Percentiles rank a stretch among this genome's conserved stretches.
These are phyloP conservation scores for Wickerhamiella sergipiensis DNA, from an alignment of 805 yeast genomes.

Conservation along the genomic window DNA sequence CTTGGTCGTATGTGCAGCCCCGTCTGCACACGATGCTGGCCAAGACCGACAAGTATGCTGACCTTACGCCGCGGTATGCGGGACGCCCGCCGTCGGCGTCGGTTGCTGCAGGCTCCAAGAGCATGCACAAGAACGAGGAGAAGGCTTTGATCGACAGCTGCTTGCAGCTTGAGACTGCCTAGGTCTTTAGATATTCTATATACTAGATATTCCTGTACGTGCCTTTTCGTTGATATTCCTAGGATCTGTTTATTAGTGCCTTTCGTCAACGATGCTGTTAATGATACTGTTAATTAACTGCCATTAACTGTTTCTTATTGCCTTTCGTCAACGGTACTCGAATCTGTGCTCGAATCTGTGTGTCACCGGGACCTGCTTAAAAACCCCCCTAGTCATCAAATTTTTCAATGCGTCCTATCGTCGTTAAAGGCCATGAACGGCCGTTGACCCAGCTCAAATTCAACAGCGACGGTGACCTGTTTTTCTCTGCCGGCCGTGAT, in stretches of 20 bases:
- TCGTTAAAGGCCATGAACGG: constrained; percentile 85
- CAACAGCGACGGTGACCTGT: constrained; percentile 88
- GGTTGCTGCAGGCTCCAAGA: constrained; percentile 94
- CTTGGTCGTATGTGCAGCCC: constrained; percentile 68
- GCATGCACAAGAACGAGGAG: constrained; percentile 80
- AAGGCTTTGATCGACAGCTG: constrained; percentile 72
- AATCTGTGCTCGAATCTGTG: too few species aligned
- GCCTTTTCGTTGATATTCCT: too few species aligned
- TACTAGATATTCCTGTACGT: too few species aligned
- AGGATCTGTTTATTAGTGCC: too few species aligned
- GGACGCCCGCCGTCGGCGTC: constrained; percentile 98
- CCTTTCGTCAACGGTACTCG: too few species aligned
- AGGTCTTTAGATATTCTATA: background rate
- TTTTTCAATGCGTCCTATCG: constrained; percentile 19
- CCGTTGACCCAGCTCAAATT: constrained; percentile 91
- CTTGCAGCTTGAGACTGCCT: constrained; percentile 24
- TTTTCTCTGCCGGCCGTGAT: constrained; percentile 89
- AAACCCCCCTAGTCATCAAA: background rate
- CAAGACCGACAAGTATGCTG: constrained; percentile 59
- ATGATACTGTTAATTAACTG: too few species aligned
- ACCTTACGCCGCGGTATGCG: constrained; percentile 57
- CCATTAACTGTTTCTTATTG: too few species aligned
- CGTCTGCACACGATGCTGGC: constrained; percentile 64
- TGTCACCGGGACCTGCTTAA: too few species aligned
- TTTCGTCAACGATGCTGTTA: too few species aligned